A percentile compares a stretch with the other conserved stretches of the same genome.
These are phyloP conservation scores for Erythrobasidium yunnanense DNA, from an alignment of 768 basidiomycete species.

Conservation along the genomic window DNA sequence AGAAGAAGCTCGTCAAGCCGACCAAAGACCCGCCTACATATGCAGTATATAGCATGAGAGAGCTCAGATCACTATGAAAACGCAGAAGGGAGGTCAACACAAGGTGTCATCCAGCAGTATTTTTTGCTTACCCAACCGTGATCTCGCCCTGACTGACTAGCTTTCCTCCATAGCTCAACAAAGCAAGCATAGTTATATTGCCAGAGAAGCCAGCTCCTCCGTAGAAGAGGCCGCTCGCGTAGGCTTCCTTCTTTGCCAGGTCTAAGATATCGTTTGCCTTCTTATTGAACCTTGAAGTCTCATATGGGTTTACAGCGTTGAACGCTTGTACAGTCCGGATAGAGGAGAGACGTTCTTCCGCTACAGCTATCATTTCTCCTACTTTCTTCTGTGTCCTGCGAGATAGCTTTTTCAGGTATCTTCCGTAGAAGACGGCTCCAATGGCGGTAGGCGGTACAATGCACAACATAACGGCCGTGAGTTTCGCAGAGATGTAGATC, in stretches of 20 bases:
- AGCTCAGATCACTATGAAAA: conserved; percentile 56
- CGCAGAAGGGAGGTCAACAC: no score
- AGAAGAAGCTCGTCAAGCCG: conserved; percentile 44
- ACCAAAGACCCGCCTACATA: conserved; percentile 70
- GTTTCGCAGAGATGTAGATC: conserved; percentile 58
- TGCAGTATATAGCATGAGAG: conserved; percentile 75
- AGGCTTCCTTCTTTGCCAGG: conserved; percentile 72
- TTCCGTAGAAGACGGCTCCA: conserved; percentile 78
- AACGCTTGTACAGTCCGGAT: conserved; percentile 82
- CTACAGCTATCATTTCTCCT: conserved; percentile 49
- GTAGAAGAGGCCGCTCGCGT: conserved; percentile 69
- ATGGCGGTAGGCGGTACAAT: conserved; percentile 65
- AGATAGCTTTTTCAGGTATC: conserved; percentile 82
- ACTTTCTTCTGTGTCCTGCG: conserved; percentile 69
- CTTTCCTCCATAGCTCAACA: conserved; percentile 87
- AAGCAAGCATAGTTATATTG: conserved; percentile 74
- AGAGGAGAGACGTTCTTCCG: conserved; percentile 78
- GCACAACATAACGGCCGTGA: conserved; percentile 83
- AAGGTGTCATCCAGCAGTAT: no score
- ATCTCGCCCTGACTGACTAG: conserved; percentile 79
- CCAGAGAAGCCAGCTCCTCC: conserved; percentile 49
- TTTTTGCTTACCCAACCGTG: conserved; percentile 61
- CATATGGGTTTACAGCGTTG: conserved; percentile 64
- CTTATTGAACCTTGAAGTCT: conserved; percentile 63
- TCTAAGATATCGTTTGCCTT: conserved; percentile 53